Evolutionary conservation across 495 filamentous ascomycete species (phyloP).

Genomic region (Aspergillus conjunctus): DNA sequence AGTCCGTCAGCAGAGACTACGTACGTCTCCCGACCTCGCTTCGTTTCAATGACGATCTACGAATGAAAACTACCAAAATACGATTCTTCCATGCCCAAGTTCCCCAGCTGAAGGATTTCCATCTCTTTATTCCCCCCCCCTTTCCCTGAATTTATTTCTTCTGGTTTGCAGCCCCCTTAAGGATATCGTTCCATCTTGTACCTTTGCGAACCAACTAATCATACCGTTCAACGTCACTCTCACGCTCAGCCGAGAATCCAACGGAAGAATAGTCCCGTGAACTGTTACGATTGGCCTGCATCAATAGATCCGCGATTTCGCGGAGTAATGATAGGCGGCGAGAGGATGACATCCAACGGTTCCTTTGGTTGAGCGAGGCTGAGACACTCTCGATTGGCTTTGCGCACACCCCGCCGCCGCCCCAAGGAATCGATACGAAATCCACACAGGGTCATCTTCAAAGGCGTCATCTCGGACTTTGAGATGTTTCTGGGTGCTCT

Average conservation of each 20-base stretch:
- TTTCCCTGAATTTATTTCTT: not conserved
- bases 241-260: not conserved
- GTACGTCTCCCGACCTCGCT: conserved; percentile 11
- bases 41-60: conserved; percentile 6
- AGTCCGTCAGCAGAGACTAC: conserved; percentile 4
- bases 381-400: not conserved
- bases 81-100: not conserved
- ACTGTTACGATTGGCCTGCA: not conserved
- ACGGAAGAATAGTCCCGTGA: not conserved
- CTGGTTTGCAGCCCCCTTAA: not conserved
- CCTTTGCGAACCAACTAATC: not conserved
- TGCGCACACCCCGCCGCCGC: not conserved
- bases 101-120: not conserved
- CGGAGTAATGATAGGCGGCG: not conserved
- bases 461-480: not conserved
- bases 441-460: not conserved
- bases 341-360: not conserved
- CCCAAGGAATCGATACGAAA: not conserved
- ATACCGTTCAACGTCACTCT: not conserved
- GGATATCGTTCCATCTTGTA: not conserved
- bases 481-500: no score
- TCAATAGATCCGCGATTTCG: not conserved
- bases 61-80: not conserved
- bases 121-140: not conserved
- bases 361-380: not conserved